Evolutionary conservation across 2,329 filamentous ascomycete genomes (phyloP).

Genomic region (Talaromyces sp.): DNA sequence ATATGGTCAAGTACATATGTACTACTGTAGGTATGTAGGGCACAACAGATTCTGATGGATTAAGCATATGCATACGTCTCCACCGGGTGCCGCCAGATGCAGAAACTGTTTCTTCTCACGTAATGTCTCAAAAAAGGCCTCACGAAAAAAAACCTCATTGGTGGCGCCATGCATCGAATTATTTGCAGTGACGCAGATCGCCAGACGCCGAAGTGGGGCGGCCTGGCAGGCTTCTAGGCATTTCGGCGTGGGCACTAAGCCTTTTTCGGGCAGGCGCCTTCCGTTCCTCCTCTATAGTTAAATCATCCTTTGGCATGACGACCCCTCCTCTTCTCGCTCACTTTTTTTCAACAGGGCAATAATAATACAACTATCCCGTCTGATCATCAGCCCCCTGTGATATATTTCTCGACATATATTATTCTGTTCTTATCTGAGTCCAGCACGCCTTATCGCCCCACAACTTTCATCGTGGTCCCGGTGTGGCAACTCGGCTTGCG

Average conservation of each 20-base stretch:
- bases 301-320: neutral
- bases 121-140: neutral
- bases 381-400: neutral
- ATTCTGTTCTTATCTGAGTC: neutral
- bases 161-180: neutral
- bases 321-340: neutral
- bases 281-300: neutral
- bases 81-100: neutral
- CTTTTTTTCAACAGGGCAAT: neutral
- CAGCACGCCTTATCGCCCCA: neutral
- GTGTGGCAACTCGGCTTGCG: no score
- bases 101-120: neutral
- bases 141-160: neutral
- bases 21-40: neutral
- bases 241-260: neutral
- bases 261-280: neutral
- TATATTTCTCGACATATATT: neutral
- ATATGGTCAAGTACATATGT: neutral
- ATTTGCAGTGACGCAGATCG: neutral
- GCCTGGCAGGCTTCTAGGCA: neutral
- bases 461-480: neutral
- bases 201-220: neutral
- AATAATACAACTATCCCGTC: neutral
- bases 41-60: neutral
- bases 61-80: neutral